These are phyloP conservation scores for Candida xyloterini DNA, from an alignment of 805 yeast species.

Conservation along the genomic window DNA sequence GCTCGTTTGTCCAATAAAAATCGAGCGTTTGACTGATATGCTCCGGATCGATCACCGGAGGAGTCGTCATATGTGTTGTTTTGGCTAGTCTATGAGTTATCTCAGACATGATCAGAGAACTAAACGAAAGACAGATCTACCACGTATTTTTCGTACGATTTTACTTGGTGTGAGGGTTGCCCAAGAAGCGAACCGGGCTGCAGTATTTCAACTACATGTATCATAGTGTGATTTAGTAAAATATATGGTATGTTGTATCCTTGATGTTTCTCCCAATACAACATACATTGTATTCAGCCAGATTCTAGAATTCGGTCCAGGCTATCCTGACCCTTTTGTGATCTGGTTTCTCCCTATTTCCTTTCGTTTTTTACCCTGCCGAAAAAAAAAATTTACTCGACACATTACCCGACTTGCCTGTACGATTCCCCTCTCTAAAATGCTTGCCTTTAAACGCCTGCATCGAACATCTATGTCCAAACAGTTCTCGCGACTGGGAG, in stretches of 20 bases:
- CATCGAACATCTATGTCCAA: constrained; percentile 6
- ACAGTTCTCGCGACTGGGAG: constrained; percentile 7
- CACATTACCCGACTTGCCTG: constrained; percentile 15
- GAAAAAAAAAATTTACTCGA: constrained; percentile 12
- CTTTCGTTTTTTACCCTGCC: constrained; percentile 8
- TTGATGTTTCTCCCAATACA: too few relatives aligned
- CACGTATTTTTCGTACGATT: constrained; percentile 9
- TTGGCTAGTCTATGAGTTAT: constrained; percentile 19
- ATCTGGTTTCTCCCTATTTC: neutral
- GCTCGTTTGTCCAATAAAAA: constrained; percentile 79
- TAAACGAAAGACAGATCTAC: constrained; percentile 5
- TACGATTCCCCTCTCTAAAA: constrained; percentile 10
- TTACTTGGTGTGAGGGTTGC: constrained; percentile 9
- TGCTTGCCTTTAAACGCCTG: constrained; percentile 9
- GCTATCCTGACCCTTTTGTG: neutral
- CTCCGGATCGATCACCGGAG: constrained; percentile 25
- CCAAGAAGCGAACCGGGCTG: constrained; percentile 1
- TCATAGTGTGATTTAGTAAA: neutral
- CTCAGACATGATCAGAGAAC: constrained; percentile 16
- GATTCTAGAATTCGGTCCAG: too few relatives aligned
- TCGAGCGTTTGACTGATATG: constrained; percentile 36
- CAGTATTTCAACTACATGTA: neutral
- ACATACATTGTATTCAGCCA: too few relatives aligned
- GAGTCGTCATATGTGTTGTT: constrained; percentile 22
- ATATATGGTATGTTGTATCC: too few relatives aligned